Base-by-base conservation (phyloP, 31 red algal genomes). In the Asparagopsis taxiformis region DNA sequence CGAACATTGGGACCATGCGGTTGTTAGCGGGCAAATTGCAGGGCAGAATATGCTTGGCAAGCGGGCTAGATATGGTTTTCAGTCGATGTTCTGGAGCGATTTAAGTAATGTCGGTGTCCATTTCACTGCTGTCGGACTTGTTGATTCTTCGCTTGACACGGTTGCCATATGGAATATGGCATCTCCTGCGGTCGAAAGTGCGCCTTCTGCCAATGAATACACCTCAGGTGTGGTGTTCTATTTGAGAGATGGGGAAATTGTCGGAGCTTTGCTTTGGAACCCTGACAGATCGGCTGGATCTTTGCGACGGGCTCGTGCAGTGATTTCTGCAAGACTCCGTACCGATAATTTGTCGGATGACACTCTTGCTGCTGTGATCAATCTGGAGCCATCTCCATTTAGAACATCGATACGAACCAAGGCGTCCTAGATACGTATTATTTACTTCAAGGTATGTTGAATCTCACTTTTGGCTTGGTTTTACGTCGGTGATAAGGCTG, bases 11-110 rank as follows among this genome's bases (percentile, higher is more conserved):
- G 89, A 93, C 64, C 89, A 93, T 68, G 89, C 89, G 15, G 80
- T 93, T 9, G 80, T 93, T 23, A 84, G 63, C 31, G 89, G 89
- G 52, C 28, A 44, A 13, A 93, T 93, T 50, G 89, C 89, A 0
- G 89, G 80, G 1, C 36, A 46, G 9, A 83, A 84, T 55, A 93
- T 93, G 89, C 30, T 51, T 7, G 89, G 79, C 10, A 60, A 59
- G 20, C 36, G 62, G 20, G 64, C 36, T 25, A 46, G 75, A 2
- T 93, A 93, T 51, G 58, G 64, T 16, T 35, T 85, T 24, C 79
- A 93, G 64, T 93, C 89, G 19, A 93, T 93, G 79, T 93, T 93
- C 59, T 93, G 89, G 89, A 85, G 78, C 55, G 89, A 93, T 74
- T 68, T 93, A 48, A 66, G 59, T 5, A 79, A 79, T 26, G 58